These are phyloP conservation scores for Acrocalymma vagum DNA, from an alignment of 2,329 filamentous ascomycete species.

Conservation along the genomic window DNA sequence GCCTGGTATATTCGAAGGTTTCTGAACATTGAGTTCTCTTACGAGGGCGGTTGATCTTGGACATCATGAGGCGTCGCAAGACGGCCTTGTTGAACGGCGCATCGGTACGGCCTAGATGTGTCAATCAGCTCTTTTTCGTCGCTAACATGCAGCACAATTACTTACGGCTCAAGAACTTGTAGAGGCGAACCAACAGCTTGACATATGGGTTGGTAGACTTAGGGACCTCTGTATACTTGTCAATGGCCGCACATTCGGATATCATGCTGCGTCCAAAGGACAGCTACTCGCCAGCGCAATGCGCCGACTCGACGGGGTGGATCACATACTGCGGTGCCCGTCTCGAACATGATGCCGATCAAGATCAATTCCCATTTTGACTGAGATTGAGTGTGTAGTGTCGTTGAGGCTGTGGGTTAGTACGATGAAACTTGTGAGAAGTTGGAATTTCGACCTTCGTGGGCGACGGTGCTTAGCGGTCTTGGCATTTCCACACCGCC, in stretches of 20 bases:
- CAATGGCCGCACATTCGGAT: constrained; percentile 42
- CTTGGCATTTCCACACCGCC: constrained; percentile 25
- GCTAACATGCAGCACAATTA: constrained; percentile 38
- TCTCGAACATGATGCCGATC: constrained; percentile 70
- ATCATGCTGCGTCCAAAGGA: constrained; percentile 50
- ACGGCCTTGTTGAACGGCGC: constrained; percentile 98
- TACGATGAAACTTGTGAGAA: constrained; percentile 25
- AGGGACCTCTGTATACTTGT: constrained; percentile 51
- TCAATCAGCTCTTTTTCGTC: constrained; percentile 33
- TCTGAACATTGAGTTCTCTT: constrained; percentile 23
- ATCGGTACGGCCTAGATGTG: constrained; percentile 83
- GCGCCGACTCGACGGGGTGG: constrained; percentile 49
- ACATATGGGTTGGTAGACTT: constrained; percentile 99
- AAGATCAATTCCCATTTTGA: constrained; percentile 52
- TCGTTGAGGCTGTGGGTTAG: constrained; percentile 41
- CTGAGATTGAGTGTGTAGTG: constrained; percentile 43
- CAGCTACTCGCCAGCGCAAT: constrained; percentile 48
- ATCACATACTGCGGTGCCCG: constrained; percentile 71
- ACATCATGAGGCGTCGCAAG: constrained; percentile 97
- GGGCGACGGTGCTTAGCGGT: constrained; percentile 23
- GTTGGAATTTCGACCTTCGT: constrained; percentile 23
- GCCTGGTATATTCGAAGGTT: constrained; percentile 8
- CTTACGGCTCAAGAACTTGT: constrained; percentile 95
- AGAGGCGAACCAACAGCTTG: constrained; percentile 97
- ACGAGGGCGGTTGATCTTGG: constrained; percentile 86